Evolutionary conservation across 1,284 basidiomycete species (phyloP), one percentile per base, ranked within the genome.

Genomic region (Athelia sp.): DNA sequence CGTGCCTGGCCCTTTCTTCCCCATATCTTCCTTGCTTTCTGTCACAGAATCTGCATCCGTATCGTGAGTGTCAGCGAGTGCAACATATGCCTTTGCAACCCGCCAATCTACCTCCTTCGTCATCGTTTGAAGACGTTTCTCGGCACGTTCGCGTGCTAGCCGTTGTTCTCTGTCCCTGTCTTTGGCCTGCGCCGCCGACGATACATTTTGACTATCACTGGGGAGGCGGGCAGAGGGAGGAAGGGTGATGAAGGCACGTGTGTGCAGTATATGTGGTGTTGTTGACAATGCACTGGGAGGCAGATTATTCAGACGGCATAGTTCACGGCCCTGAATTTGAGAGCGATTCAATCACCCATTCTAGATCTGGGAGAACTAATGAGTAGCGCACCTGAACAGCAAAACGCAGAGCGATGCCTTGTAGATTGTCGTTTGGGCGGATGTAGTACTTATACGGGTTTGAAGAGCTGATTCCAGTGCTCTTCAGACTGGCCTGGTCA

Each of bases 221-320:
- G 4, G 50, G 43, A 42, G 11, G 49, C 49, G 38, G 24, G 61
- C 66, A 18, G 67, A 69, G 3, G 71, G 70, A 3, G 76, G 84
- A 47, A 80, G 75, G 19, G 71, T 59, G 49, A 90, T 64, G 55
- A 70, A 77, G 1, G 71, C 69, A 15, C 85, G 78, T 0, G 87
- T 89, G 63, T 89, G 87, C 3, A 90, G 68, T 15, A 89, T 68
- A 57, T 88, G 84, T 2, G 87, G 87, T 0, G 81, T 87, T 0
- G 82, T 87, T 46, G 69, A 78, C 15, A 90, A 68, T 1, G 84
- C 82, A 56, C 76, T 84, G 1, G 72, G 64, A 0, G 86, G 82
- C 4, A 90, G 73, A 45, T 74, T 75, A 58, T 90, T 90, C 18
- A 86, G 63, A 17, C 68, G 74, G 60, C 84, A 87, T 3, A 89